Base-by-base conservation (phyloP, 1,139 yeast species). In the Blastobotrys persicus region DNA sequence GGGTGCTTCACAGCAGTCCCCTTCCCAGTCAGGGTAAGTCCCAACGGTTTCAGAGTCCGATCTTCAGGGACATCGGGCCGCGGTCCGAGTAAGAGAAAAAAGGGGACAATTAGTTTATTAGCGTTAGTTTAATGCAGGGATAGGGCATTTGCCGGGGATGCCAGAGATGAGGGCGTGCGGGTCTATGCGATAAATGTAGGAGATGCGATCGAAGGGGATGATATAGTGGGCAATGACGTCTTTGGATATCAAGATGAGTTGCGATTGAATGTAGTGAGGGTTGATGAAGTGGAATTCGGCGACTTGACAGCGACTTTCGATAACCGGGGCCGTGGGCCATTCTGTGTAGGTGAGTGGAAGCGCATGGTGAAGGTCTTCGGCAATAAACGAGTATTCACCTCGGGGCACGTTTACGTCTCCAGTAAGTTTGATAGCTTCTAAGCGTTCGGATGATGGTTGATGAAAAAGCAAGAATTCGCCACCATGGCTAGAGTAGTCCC, bases 361-460 rank as follows among this genome's bases (percentile, higher is more conserved):
- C 9, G 54, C 38, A 31, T 55, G 52, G 9, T 45, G 45, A 20
- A 61, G 47, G 45, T 64, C 59, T 11, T 57, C 63, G 12, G 61
- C 61, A 31, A 54, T 46, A 45, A 66, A 64, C 19, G 58, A 48
- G 33, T 51, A 40, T 44, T 65, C 68, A 3, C 68, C 69, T 11
- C 69, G 53, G 9, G 68, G 67, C 2, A 66, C 59, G 35, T 53
- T 52, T 4, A 58, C 58, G 42, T 61, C 65, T 1, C 68, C 63
- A 1, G 69, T 65, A 11, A 65, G 50, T 41, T 64, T 61, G 47
- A 65, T 54, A 2, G 63, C 68, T 45, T 64, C 65, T 5, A 64
- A 49, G 14, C 61, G 48, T 13, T 48, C 46, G 1, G 53, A 42
- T 2, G 52, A 45, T 3, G 60, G 58, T 47, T 63, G 66, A 34